Percentiles rank a stretch among this genome's conserved stretches.
Evolutionary conservation across 495 filamentous ascomycete species (phyloP).

Genomic region (Aspergillus heteromorphus): DNA sequence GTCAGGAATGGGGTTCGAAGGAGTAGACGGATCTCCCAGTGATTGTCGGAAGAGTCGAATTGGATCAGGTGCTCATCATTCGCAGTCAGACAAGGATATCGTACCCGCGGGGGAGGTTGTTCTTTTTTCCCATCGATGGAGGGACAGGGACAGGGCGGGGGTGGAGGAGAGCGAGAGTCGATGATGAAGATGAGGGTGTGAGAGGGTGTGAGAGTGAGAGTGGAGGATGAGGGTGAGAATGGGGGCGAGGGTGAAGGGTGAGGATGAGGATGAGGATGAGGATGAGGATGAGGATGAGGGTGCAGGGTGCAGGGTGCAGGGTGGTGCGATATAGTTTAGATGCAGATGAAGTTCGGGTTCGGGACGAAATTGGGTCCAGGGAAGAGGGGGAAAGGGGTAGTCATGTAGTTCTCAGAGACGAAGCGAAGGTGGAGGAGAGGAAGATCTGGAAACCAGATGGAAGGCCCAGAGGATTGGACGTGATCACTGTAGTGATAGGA

Average conservation of each 20-base stretch:
- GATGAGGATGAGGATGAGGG: slow-evolving; percentile 12
- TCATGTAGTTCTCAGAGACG: slow-evolving; percentile 25
- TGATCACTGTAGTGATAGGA: slow-evolving; percentile 35
- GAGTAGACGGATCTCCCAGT: slow-evolving; percentile 13
- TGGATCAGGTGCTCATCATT: slow-evolving; percentile 23
- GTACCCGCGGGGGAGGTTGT: slow-evolving; percentile 8
- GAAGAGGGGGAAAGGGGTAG: slow-evolving; percentile 21
- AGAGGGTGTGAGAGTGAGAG: too few relatives aligned
- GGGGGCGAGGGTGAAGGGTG: too few relatives aligned
- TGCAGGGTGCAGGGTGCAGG: too few relatives aligned
- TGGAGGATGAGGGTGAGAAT: too few relatives aligned
- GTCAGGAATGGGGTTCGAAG: slow-evolving; percentile 10
- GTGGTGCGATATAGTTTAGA: slow-evolving; percentile 6
- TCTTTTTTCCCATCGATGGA: slow-evolving; percentile 16
- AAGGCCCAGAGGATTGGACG: slow-evolving; percentile 36
- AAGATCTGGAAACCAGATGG: slow-evolving; percentile 32
- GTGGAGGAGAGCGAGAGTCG: too few relatives aligned
- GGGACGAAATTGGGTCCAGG: slow-evolving; percentile 6
- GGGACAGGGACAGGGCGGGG: slow-evolving; percentile 6
- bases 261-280: too few relatives aligned
- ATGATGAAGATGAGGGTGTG: too few relatives aligned
- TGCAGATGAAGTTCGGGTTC: not conserved
- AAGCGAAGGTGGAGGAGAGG: slow-evolving; percentile 23
- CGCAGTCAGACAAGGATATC: slow-evolving; percentile 12
- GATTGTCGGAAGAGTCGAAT: slow-evolving; percentile 16